Percentiles rank a stretch among this genome's conserved stretches.
Conservation (phyloP, 306 rosid species). For the Prunus campanulata region DNA sequence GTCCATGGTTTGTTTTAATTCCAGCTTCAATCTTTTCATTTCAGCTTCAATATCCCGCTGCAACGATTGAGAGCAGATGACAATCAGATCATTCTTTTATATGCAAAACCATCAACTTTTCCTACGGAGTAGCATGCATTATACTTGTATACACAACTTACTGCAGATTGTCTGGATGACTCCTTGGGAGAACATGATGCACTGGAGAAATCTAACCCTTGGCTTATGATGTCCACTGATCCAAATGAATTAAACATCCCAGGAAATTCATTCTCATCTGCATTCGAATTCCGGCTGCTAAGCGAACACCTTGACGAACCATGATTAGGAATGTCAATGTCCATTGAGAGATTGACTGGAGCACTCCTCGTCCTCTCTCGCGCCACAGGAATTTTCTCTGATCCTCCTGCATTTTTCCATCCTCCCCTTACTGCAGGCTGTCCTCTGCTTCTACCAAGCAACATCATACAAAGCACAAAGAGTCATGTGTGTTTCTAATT, state of each 20-base stretch:
- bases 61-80: slow-evolving; percentile 20
- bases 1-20: slow-evolving; percentile 93
- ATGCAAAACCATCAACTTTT: not conserved
- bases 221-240: slow-evolving; percentile 38
- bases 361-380: slow-evolving; percentile 54
- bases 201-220: slow-evolving; percentile 27
- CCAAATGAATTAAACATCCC: slow-evolving; percentile 24
- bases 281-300: slow-evolving; percentile 32
- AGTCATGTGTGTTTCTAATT: no score
- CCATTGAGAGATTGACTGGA: slow-evolving; percentile 38
- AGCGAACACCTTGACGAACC: slow-evolving; percentile 32
- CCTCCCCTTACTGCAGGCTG: slow-evolving; percentile 28
- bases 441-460: slow-evolving; percentile 33
- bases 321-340: slow-evolving; percentile 25
- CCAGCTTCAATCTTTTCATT: slow-evolving; percentile 85
- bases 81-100: not conserved
- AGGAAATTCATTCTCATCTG: slow-evolving; percentile 39
- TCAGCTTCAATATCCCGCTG: slow-evolving; percentile 79
- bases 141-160: slow-evolving; percentile 29
- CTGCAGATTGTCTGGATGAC: slow-evolving; percentile 39
- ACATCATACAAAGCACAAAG: not conserved
- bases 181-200: slow-evolving; percentile 17
- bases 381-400: slow-evolving; percentile 29
- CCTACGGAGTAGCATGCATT: not conserved
- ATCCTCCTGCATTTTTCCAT: slow-evolving; percentile 30